Base-by-base conservation (phyloP, 768 basidiomycete genomes). In the Naematelia aurantialba region DNA sequence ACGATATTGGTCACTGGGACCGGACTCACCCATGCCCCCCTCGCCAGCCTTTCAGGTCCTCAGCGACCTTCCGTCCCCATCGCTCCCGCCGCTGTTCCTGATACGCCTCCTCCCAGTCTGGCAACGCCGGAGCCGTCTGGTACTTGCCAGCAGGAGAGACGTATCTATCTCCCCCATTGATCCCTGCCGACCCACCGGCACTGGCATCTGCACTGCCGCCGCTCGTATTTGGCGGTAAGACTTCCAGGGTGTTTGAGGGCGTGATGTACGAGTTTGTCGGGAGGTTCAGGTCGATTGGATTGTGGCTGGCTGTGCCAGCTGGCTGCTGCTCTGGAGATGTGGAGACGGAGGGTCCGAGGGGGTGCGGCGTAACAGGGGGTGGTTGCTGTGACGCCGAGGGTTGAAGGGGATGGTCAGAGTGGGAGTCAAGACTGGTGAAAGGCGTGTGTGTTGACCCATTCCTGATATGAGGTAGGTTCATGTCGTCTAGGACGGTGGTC, bases 1-100 rank as follows among this genome's bases (percentile, higher is more conserved):
- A 19, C 12, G 42, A 45, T 3, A 19, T n/a, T 49, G 4, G n/a
- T n/a, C n/a, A n/a, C n/a, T n/a, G n/a, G 8, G 34, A 8, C 8
- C 34, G 17, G 17, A 65, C 69, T 52, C 50, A 67, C 67, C 67
- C 65, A 59, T 66, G 45, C 14, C 67, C 70, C 2, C 70, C 70
- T 48, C 70, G 60, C 70, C 70, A 72, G 4, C 70, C 70, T 27
- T 49, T 25, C 34, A 69, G 47, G 46, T 73, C 71, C 55, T 52
- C 30, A 44, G 55, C 17, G 12, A 70, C 59, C 47, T 73, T 70
- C 30, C 58, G 59, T 13, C 48, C 56, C 60, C 65, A 65, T 27
- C 47, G 30, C 30, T 56, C 55, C 51, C 56, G 25, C 31, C 57
- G 45, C 47, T 60, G 52, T 24, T 54, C 24, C 42, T 65, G 65